Base-by-base conservation (phyloP, 2,329 filamentous ascomycete genomes). In the Pestalotiopsis fici region DNA sequence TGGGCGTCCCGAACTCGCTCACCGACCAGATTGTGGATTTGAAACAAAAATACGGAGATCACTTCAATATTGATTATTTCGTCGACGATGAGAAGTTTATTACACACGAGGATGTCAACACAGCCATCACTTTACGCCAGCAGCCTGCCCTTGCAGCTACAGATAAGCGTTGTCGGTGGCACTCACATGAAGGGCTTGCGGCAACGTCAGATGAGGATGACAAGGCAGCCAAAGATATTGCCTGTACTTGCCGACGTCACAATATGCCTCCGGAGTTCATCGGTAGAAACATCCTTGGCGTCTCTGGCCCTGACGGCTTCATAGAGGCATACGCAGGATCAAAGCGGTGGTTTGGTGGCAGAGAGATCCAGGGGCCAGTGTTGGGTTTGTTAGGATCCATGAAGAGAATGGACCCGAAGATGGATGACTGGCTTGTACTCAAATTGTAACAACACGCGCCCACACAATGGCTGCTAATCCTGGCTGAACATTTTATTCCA, bases 221-320 rank as follows among this genome's bases (percentile, higher is more conserved):
- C 67, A 21, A 64, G 65, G 21, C 3, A 15, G 2, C 31, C 66
- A 12, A 55, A 64, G 43, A 35, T 9, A 21, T 47, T 59, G 65
- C 68, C 5, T 78, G 75, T 60, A 65, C 70, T 6, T 75, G 79
- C 69, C 57, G 67, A 67, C 28, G 76, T 77, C 70, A 66, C 69
- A 70, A 1, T 59, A 57, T 59, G 28, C 63, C 50, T 0, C 70
- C 11, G 66, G 65, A 1, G 59, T 70, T 12, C 73, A 72, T 5
- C 72, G 74, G 12, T 74, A 79, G 1, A 70, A 90, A 90, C 68
- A 77, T 97, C 23, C 83, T 98, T n/a, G 84, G 97, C 66, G 88
- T 98, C 1, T 97, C 94, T 0, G 96, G 96, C 0, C 95, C 96
- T 0, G 93, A 97, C 65, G 95, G 96, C 0, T 98, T 98, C 79